Base-by-base conservation (phyloP, 805 yeast genomes). In the Millerozyma acaciae region DNA sequence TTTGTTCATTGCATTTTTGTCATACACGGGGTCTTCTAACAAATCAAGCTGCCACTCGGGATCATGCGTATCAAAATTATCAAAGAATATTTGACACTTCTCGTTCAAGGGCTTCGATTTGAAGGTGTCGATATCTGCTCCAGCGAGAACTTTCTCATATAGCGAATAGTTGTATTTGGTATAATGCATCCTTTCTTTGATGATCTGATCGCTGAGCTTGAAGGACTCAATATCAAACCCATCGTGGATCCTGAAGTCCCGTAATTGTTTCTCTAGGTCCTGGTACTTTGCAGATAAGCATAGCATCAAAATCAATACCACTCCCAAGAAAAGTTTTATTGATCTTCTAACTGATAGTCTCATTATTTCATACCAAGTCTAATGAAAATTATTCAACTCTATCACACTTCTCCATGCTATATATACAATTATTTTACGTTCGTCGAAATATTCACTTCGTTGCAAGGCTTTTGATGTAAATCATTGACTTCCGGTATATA, bases 21-120 rank as follows among this genome's bases (percentile, higher is more conserved):
- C 61, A 35, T 32, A 53, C 3, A 15, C 15, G 1, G 26, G 29
- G 10, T 13, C 24, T 4, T 34, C 43, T 7, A 40, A 41, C 3
- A 19, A 21, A 4, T 43, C 43, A 36, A 57, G 45, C 6, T 14
- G 14, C 56, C 59, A 61, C 0, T 50, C 49, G 1, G 60, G 59
- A 28, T 49, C 16, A 12, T 22, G 26, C 4, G 30, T 28, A 12
- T 36, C 22, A 31, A 50, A 49, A 14, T 50, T 42, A 5, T 44
- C 30, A 37, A 59, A 60, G 37, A 59, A 55, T 2, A 28, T 37
- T 6, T 32, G 26, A 36, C 67, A 61, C 28, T 44, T 47, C 7
- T 55, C 55, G 6, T 39, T 26, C n/a, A 51, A 21, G 4, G 51
- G 43, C 3, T 28, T 31, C 3, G 30, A 14, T 18, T 38, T 33